A percentile compares a stretch with the other conserved stretches of the same genome.
phyloP scores from a whole-genome alignment of 202 grass and related monocot species.

The Panicum hallii region DNA sequence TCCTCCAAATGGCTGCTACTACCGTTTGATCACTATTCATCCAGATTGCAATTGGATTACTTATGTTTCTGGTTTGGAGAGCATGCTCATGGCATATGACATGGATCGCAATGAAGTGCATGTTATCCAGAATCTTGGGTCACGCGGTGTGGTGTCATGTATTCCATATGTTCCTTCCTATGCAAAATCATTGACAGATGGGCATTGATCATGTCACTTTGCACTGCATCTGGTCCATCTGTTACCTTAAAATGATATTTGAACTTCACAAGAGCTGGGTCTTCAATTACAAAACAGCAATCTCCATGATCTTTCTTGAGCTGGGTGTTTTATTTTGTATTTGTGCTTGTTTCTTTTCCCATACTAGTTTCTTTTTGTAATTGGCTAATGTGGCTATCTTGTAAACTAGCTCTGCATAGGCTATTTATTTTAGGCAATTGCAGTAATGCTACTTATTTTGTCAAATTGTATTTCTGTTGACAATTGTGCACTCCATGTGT shows the following conservation, averaged over 20 bases:
- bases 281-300: not conserved
- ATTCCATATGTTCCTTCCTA: constrained; percentile 31
- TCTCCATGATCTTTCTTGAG: not conserved
- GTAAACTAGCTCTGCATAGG: not conserved
- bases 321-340: not conserved
- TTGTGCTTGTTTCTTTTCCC: not conserved
- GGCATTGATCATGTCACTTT: not conserved
- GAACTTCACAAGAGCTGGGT: not conserved
- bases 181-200: not conserved
- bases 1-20: not conserved
- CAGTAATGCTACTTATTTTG: not conserved
- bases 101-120: not conserved
- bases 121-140: constrained; percentile 1
- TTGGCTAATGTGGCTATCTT: not conserved
- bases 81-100: constrained; percentile 14
- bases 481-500: not conserved
- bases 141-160: not conserved
- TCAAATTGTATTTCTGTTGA: not conserved
- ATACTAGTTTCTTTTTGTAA: not conserved
- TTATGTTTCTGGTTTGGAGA: not conserved
- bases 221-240: not conserved
- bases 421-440: not conserved
- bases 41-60: constrained; percentile 26
- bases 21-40: not conserved
- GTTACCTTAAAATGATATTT: not conserved